Conservation (phyloP, 805 yeast species). For the Schwanniomyces occidentalis region DNA sequence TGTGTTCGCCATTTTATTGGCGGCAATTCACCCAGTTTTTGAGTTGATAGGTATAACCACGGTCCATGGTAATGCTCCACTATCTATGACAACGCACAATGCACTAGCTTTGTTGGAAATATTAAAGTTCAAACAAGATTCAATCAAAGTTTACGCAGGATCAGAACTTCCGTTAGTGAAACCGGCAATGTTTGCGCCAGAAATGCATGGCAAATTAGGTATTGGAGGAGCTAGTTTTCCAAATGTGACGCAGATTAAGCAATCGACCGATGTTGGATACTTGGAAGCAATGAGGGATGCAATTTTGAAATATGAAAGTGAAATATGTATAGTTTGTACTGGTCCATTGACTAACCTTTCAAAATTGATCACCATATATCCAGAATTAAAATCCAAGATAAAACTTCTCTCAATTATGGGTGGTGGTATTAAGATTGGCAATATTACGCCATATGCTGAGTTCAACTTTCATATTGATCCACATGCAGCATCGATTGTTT, state of each 20-base stretch:
- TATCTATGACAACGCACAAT: slow-evolving; percentile 65
- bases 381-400: slow-evolving; percentile 51
- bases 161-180: slow-evolving; percentile 56
- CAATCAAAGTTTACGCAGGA: slow-evolving; percentile 69
- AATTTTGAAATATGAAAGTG: slow-evolving; percentile 42
- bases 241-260: slow-evolving; percentile 42
- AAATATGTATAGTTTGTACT: slow-evolving; percentile 65
- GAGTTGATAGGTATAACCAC: slow-evolving; percentile 70
- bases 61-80: slow-evolving; percentile 69
- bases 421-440: slow-evolving; percentile 58
- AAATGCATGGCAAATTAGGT: slow-evolving; percentile 74
- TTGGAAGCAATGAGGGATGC: slow-evolving; percentile 43
- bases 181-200: slow-evolving; percentile 52
- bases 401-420: slow-evolving; percentile 73
- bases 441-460: slow-evolving; percentile 58
- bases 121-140: slow-evolving; percentile 36
- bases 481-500: slow-evolving; percentile 62
- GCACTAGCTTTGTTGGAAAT: slow-evolving; percentile 68
- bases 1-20: slow-evolving; percentile 68
- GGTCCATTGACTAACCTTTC: slow-evolving; percentile 80
- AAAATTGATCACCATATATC: slow-evolving; percentile 51
- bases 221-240: slow-evolving; percentile 71
- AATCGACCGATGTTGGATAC: slow-evolving; percentile 23
- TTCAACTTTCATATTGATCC: slow-evolving; percentile 80
- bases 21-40: slow-evolving; percentile 59